phyloP scores from a whole-genome alignment of 1,284 basidiomycete genomes.

The Pseudozyma flocculosa region DNA sequence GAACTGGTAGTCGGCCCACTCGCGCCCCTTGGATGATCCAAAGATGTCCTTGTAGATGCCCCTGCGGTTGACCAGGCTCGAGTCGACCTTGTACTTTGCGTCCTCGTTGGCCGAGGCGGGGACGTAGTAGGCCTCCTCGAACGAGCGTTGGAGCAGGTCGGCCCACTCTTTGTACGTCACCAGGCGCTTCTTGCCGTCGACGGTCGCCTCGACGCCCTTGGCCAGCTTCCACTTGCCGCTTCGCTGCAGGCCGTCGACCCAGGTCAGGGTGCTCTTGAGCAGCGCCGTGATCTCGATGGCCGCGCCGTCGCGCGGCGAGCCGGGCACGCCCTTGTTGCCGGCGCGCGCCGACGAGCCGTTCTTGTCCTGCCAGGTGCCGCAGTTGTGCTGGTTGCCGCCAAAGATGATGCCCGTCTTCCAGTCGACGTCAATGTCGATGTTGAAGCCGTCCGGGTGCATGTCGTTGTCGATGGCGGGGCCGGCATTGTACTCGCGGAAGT shows the following conservation, averaged over 20 bases:
- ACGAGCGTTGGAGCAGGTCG: conserved; percentile 77
- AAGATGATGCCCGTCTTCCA: conserved; percentile 88
- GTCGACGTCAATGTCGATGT: conserved; percentile 89
- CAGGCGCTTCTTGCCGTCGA: conserved; percentile 70
- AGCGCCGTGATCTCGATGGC: conserved; percentile 93
- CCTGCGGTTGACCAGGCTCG: conserved; percentile 77
- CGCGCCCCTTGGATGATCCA: conserved; percentile 61
- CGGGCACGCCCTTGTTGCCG: conserved; percentile 89
- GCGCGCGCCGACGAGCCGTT: conserved; percentile 63
- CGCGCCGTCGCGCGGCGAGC: conserved; percentile 91
- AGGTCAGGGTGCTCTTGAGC: conserved; percentile 85
- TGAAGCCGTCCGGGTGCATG: conserved; percentile 89
- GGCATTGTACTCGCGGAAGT: conserved; percentile 93
- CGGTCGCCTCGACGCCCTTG: conserved; percentile 76
- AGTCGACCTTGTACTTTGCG: conserved; percentile 69
- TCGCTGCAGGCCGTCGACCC: conserved; percentile 72
- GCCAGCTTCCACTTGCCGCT: conserved; percentile 72
- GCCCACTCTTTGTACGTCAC: conserved; percentile 91
- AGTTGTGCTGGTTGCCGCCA: conserved; percentile 70
- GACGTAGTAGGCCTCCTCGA: conserved; percentile 88
- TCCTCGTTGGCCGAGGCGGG: conserved; percentile 79
- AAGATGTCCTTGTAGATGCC: conserved; percentile 99
- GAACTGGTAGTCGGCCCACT: conserved; percentile 92
- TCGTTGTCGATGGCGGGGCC: conserved; percentile 93
- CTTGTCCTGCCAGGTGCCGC: conserved; percentile 56